Conservation (phyloP, 2,329 filamentous ascomycete genomes). For the Metarhizium humberi region DNA sequence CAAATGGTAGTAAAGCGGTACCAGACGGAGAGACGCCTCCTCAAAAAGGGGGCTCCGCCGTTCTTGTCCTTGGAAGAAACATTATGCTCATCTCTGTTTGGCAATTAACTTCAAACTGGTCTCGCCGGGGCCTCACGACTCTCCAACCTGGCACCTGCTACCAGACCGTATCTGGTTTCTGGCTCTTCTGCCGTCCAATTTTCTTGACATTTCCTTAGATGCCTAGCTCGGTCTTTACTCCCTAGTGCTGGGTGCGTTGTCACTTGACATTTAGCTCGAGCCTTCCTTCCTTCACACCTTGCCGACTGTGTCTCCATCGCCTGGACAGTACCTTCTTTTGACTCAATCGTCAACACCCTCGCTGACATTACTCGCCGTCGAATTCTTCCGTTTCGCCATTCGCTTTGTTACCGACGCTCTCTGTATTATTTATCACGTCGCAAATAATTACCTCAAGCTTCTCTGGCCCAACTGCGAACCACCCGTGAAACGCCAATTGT, state of each 20-base stretch:
- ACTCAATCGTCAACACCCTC: too few relatives aligned
- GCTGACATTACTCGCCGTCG: neutral
- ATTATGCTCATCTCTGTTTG: neutral
- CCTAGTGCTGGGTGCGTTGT: neutral
- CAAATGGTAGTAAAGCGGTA: neutral
- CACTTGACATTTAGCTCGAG: neutral
- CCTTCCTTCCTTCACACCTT: neutral
- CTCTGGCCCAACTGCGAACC: neutral
- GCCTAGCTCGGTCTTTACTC: too few relatives aligned
- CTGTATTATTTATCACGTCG: neutral
- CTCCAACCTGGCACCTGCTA: too few relatives aligned
- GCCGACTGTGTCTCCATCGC: neutral
- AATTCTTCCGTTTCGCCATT: neutral
- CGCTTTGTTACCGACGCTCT: neutral
- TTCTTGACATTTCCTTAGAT: too few relatives aligned
- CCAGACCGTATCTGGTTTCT: too few relatives aligned
- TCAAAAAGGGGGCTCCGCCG: neutral
- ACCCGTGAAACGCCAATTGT: neutral
- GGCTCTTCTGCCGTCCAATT: too few relatives aligned
- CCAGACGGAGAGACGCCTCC: neutral
- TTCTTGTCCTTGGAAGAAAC: neutral
- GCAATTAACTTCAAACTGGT: too few relatives aligned
- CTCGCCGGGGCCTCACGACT: too few relatives aligned
- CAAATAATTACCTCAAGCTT: neutral
- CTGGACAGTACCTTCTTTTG: neutral